Evolutionary conservation across 768 basidiomycete genomes (phyloP).

Genomic region (Phanerochaete carnosa): DNA sequence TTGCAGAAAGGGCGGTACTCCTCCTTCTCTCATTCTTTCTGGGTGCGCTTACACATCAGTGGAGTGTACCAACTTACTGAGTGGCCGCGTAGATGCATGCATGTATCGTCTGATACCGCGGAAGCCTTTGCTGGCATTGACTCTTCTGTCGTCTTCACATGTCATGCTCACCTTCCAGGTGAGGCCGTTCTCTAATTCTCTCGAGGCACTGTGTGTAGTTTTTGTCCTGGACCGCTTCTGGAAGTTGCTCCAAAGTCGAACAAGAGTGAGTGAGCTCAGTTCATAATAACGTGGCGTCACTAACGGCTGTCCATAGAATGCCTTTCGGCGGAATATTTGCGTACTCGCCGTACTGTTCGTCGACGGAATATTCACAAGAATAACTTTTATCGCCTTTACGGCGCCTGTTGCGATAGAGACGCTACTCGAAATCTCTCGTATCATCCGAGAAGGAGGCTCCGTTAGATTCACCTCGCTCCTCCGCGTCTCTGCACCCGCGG

Average conservation of each 20-base stretch:
- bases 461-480: background rate
- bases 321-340: background rate
- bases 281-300: no score
- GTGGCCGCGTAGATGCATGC: background rate
- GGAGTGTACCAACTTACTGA: background rate
- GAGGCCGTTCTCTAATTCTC: slow-evolving; percentile 37
- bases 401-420: slow-evolving; percentile 29
- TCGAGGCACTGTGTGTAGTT: slow-evolving; percentile 31
- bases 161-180: slow-evolving; percentile 35
- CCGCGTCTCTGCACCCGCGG: background rate
- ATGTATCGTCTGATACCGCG: slow-evolving; percentile 18
- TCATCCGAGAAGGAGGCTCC: background rate
- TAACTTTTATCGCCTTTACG: slow-evolving; percentile 34
- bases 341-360: slow-evolving; percentile 21
- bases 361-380: slow-evolving; percentile 31
- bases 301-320: no score
- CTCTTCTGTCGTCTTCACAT: slow-evolving; percentile 34
- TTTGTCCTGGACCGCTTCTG: slow-evolving; percentile 13
- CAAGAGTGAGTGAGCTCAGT: background rate
- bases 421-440: slow-evolving; percentile 7
- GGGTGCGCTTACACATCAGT: slow-evolving; percentile 22
- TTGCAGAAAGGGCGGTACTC: slow-evolving; percentile 28
- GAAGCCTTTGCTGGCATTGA: slow-evolving; percentile 21
- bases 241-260: slow-evolving; percentile 10
- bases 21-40: slow-evolving; percentile 30